A percentile compares a stretch with the other conserved stretches of the same genome.
These are phyloP conservation scores for Saitozyma podzolica DNA, from an alignment of 768 basidiomycete genomes.

Conservation along the genomic window DNA sequence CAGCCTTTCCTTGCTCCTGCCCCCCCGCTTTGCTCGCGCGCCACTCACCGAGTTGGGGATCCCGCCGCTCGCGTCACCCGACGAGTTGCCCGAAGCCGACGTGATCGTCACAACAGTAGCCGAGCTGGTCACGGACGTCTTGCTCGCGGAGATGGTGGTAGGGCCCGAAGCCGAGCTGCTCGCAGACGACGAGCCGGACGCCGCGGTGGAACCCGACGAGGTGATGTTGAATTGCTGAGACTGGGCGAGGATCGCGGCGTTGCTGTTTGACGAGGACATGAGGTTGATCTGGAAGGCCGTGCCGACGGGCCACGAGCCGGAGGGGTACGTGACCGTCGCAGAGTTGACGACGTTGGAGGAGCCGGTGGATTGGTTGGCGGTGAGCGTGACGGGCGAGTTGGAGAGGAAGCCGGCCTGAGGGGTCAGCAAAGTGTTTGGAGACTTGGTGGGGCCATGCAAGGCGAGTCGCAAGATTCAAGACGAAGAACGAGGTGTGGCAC, in stretches of 20 bases:
- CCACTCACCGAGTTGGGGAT: constrained; percentile 35
- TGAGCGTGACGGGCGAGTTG: constrained; percentile 40
- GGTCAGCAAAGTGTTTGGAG: constrained; percentile 3
- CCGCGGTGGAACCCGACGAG: constrained; percentile 41
- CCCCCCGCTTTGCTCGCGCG: too few relatives aligned
- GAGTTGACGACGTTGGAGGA: constrained; percentile 61
- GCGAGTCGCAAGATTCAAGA: not conserved
- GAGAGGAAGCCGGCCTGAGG: constrained; percentile 30
- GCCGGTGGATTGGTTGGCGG: constrained; percentile 57
- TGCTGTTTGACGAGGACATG: constrained; percentile 58
- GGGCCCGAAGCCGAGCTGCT: constrained; percentile 3
- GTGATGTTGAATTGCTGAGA: constrained; percentile 64
- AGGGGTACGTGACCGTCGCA: constrained; percentile 55
- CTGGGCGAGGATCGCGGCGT: constrained; percentile 67
- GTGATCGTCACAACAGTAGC: constrained; percentile 4
- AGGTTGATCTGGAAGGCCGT: constrained; percentile 71
- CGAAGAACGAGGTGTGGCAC: too few relatives aligned
- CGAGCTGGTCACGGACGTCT: constrained; percentile 2
- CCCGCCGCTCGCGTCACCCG: constrained; percentile 27
- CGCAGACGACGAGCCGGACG: constrained; percentile 53
- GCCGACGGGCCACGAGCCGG: constrained; percentile 67
- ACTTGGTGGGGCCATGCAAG: not conserved
- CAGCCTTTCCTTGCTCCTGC: too few relatives aligned
- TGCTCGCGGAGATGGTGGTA: constrained; percentile 6
- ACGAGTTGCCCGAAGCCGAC: not conserved